Conservation (phyloP, 1,284 basidiomycete genomes). For the Vanrija humicola region DNA sequence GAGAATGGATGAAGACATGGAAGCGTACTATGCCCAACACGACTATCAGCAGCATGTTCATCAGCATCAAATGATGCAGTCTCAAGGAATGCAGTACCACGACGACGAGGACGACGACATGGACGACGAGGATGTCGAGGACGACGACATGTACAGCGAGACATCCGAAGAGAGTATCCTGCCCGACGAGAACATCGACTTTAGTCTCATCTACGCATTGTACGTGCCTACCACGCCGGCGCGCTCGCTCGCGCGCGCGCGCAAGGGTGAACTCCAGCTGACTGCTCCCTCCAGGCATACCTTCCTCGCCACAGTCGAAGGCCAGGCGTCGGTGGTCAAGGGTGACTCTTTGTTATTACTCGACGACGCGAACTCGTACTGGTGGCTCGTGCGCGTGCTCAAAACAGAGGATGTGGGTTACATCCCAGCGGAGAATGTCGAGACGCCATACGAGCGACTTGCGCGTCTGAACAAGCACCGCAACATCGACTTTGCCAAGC, state of each 20-base stretch:
- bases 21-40: conserved; percentile 15
- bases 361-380: conserved; percentile 95
- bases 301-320: conserved; percentile 91
- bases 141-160: conserved; percentile 39
- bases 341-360: conserved; percentile 89
- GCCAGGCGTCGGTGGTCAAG: conserved; percentile 93
- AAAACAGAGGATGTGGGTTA: conserved; percentile 99
- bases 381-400: conserved; percentile 94
- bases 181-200: conserved; percentile 55
- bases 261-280: not conserved
- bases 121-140: conserved; percentile 37
- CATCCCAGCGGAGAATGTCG: conserved; percentile 98
- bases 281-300: conserved; percentile 57
- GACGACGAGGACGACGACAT: conserved; percentile 10
- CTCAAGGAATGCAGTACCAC: conserved; percentile 10
- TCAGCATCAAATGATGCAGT: conserved; percentile 51
- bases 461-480: conserved; percentile 95
- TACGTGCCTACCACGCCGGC: conserved; percentile 20
- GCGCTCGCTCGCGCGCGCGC: not conserved
- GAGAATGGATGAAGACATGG: conserved; percentile 10
- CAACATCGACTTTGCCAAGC: conserved; percentile 76
- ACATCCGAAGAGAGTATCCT: conserved; percentile 48
- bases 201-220: conserved; percentile 53
- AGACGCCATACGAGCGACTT: conserved; percentile 94
- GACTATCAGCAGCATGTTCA: conserved; percentile 16